Base-by-base conservation (phyloP, 2,329 filamentous ascomycete genomes). In the Venturia effusa region DNA sequence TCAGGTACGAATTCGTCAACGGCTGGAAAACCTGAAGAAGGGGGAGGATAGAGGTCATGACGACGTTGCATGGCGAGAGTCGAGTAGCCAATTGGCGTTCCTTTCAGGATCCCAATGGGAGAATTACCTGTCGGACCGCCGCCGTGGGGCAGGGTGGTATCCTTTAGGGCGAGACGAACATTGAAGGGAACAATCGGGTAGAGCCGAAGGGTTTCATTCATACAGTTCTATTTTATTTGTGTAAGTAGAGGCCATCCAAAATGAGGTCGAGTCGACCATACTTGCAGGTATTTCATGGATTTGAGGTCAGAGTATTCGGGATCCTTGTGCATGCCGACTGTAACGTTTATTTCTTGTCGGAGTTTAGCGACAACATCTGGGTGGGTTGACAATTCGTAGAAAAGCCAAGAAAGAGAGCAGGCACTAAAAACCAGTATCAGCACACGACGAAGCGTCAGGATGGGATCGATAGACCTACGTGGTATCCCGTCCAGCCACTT, bases 401-500 rank as follows among this genome's bases (percentile, higher is more conserved):
- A 80, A 41, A 84, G 81, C 88, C 91, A 96, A 0, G 86, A 88
- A 0, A 97, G 81, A 0, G 89, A 91, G 19, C 82, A 84, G 37
- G 92, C 92, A 22, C 51, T 57, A 34, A 4, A n/a, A 34, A 19
- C 19, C 8, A 4, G 19, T 30, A 19, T 57, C 7, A 57, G 22
- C 11, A 34, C 27, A 8, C 17, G 13, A 17, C 43, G 1, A 4
- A 32, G n/a, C 24, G 0, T 4, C 24, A 17, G 13, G 19, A 17
- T 10, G 48, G 13, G 8, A 32, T 19, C 11, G 30, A 24, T 1
- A 13, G 15, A 57, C 51, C 34, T 24, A 57, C 51, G 92, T 97
- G 17, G 92, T 96, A 74, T 97, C 92, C 27, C 89, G 84, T 15
- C 90, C 92, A 1, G 92, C 92, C 19, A 97, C 83, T 2, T 8